These are phyloP conservation scores for Colletotrichum sp. DNA, from an alignment of 2,329 filamentous ascomycete genomes.

Conservation along the genomic window DNA sequence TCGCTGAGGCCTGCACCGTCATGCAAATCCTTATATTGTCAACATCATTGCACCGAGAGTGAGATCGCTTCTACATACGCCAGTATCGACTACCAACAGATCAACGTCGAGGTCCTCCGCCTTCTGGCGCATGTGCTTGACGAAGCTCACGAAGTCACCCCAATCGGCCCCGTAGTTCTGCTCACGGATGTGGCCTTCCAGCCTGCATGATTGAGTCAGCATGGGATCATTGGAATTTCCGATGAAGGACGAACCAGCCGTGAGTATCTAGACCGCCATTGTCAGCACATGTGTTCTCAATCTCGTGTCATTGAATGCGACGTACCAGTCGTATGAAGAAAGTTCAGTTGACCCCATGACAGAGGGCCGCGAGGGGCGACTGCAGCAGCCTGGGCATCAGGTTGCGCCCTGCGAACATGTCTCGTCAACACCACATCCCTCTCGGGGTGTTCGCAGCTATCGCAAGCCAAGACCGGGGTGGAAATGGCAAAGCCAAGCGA, in stretches of 20 bases:
- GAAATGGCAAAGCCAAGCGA: background rate
- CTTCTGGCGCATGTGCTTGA: constrained; percentile 63
- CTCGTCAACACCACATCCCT: constrained; percentile 6
- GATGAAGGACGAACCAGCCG: background rate
- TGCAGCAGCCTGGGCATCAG: constrained; percentile 45
- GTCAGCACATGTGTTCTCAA: constrained; percentile 47
- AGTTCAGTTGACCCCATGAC: constrained; percentile 69
- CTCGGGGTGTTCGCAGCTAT: constrained; percentile 12
- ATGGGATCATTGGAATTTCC: fast-evolving
- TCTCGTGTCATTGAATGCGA: constrained; percentile 52
- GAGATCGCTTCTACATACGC: constrained; percentile 28
- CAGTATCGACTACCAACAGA: constrained; percentile 65
- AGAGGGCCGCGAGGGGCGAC: constrained; percentile 49
- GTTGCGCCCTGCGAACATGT: constrained; percentile 55
- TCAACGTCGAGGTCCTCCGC: constrained; percentile 63
- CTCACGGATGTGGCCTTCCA: constrained; percentile 66
- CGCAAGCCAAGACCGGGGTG: background rate
- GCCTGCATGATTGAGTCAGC: constrained; percentile 35
- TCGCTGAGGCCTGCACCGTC: constrained; percentile 69
- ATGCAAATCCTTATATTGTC: constrained; percentile 58
- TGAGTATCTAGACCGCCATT: background rate
- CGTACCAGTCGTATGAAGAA: constrained; percentile 41
- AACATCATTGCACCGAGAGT: constrained; percentile 10
- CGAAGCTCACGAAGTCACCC: constrained; percentile 69
- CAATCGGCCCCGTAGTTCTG: constrained; percentile 69